Percentiles rank a stretch among this genome's conserved stretches.
Conservation (phyloP, 129 eudicot species). For the Helianthus tuberosus region DNA sequence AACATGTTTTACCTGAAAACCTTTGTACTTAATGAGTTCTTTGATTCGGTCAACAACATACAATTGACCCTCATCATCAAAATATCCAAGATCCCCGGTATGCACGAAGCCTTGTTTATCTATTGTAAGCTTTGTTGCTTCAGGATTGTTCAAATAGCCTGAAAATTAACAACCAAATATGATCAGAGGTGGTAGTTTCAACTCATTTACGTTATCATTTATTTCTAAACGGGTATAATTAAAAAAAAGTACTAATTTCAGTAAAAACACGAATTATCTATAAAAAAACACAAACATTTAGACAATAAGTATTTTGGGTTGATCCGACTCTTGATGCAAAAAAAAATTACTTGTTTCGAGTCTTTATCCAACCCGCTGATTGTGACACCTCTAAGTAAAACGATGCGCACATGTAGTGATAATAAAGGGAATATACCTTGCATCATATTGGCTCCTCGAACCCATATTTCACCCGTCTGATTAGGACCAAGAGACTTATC, state of each 20-base stretch:
- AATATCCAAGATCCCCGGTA: constrained; percentile 94
- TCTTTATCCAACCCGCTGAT: neutral
- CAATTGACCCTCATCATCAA: constrained; percentile 84
- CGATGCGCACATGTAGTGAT: neutral
- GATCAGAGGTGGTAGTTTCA: neutral
- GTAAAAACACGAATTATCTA: neutral
- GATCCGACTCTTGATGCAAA: neutral
- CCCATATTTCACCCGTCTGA: constrained; percentile 90
- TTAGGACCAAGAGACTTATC: constrained; percentile 74
- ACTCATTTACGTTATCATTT: too few relatives aligned
- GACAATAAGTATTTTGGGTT: neutral
- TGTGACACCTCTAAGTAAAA: constrained; percentile 2
- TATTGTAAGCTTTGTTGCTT: constrained; percentile 85
- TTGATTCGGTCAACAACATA: constrained; percentile 85
- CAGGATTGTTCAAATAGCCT: constrained; percentile 79
- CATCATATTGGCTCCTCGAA: constrained; percentile 84
- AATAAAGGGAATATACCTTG: constrained; percentile 50
- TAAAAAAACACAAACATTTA: neutral
- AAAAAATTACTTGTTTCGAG: neutral
- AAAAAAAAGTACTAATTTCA: neutral
- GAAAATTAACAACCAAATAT: constrained; percentile 17
- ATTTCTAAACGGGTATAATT: neutral
- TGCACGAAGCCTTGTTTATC: constrained; percentile 83
- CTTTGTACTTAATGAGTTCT: constrained; percentile 94
- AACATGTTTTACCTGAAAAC: constrained; percentile 71